Evolutionary conservation across 2,329 filamentous ascomycete species (phyloP).

Genomic region (Talaromyces albobiverticillius): DNA sequence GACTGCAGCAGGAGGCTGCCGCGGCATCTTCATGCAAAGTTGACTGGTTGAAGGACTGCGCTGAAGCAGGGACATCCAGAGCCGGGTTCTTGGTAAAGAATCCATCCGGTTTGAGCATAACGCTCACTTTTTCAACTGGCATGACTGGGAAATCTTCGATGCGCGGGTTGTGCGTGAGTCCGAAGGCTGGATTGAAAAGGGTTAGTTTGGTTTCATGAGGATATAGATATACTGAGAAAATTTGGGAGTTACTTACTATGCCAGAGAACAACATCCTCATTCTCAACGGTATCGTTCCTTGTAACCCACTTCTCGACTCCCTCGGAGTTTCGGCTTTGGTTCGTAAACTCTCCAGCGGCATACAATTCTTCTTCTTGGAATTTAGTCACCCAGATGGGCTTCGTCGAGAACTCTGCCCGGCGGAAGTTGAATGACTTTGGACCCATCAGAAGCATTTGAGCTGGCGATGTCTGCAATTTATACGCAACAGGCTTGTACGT

Average conservation of each 20-base stretch:
- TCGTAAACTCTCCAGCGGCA: slow-evolving; percentile 54
- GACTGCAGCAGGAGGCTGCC: slow-evolving; percentile 18
- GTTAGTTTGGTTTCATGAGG: neutral
- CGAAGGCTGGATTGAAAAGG: slow-evolving; percentile 33
- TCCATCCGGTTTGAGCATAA: slow-evolving; percentile 50
- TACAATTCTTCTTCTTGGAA: slow-evolving; percentile 53
- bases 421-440: slow-evolving; percentile 49
- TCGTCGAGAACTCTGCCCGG: slow-evolving; percentile 54
- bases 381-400: slow-evolving; percentile 56
- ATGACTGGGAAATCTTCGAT: slow-evolving; percentile 68
- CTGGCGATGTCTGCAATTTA: slow-evolving; percentile 52
- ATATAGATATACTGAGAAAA: slow-evolving; percentile 25
- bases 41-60: slow-evolving; percentile 42
- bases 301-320: slow-evolving; percentile 33
- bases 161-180: slow-evolving; percentile 63
- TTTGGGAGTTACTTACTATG: slow-evolving; percentile 32
- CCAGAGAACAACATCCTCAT: slow-evolving; percentile 45
- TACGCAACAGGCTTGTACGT: slow-evolving; percentile 55
- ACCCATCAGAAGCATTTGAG: slow-evolving; percentile 58
- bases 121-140: slow-evolving; percentile 56
- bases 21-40: slow-evolving; percentile 28
- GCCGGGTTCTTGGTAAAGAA: slow-evolving; percentile 54
- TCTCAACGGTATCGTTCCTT: slow-evolving; percentile 30
- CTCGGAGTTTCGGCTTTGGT: slow-evolving; percentile 48
- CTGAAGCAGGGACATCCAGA: slow-evolving; percentile 44